Percentiles rank a stretch among this genome's conserved stretches.
phyloP scores from a whole-genome alignment of 345 rosid genomes.

The thale cress (Arabidopsis thaliana) region TAIR10.1 NC_003070.9:10251501-10252000 shows the following conservation, averaged over 20 bases:
- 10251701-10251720: neutral
- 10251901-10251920: neutral
- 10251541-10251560: too few species aligned
- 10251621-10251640: neutral
- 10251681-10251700: neutral
- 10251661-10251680: too few species aligned
- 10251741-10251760: conserved; percentile 6
- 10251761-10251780: neutral
- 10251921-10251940: too few species aligned
- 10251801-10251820: neutral
- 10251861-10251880: neutral
- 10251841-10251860: neutral
- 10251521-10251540: neutral
- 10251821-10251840: neutral
- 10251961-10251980: too few species aligned
- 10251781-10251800: neutral
- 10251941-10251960: too few species aligned
- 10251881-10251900: neutral
- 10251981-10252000: too few species aligned
- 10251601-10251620: neutral
- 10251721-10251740: neutral
- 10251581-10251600: neutral
- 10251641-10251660: too few species aligned
- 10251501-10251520: neutral
- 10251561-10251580: too few species aligned